phyloP scores from a whole-genome alignment of 2,329 filamentous ascomycete genomes.

The Pleomassaria siparia region DNA sequence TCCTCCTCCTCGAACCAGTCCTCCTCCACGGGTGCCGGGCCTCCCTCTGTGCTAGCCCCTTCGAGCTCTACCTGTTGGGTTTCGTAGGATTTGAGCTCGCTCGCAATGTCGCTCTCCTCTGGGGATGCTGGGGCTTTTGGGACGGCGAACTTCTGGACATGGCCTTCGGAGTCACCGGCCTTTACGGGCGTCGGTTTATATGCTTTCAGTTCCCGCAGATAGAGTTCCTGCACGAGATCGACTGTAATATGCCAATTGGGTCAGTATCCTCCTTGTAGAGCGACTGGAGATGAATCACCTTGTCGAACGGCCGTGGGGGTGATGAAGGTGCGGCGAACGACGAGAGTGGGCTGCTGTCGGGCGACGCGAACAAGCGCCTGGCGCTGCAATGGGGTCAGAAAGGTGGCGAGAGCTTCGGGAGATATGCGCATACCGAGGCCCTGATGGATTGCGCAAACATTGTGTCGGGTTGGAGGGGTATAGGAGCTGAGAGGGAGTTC shows the following conservation, averaged over 20 bases:
- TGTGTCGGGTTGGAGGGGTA: slow-evolving; percentile 36
- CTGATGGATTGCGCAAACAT: slow-evolving; percentile 65
- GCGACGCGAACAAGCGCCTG: slow-evolving; percentile 62
- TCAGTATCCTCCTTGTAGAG: slow-evolving; percentile 24
- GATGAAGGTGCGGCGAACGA: slow-evolving; percentile 65
- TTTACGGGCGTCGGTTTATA: slow-evolving; percentile 89
- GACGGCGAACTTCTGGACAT: slow-evolving; percentile 82
- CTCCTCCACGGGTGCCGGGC: slow-evolving; percentile 63
- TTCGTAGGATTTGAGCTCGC: slow-evolving; percentile 93
- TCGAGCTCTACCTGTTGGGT: slow-evolving; percentile 91
- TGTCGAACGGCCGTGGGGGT: slow-evolving; percentile 61
- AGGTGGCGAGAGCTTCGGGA: slow-evolving; percentile 8
- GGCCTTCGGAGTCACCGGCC: slow-evolving; percentile 81
- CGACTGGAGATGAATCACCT: slow-evolving; percentile 53
- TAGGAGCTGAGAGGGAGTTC: slow-evolving; percentile 34
- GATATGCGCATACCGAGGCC: slow-evolving; percentile 55
- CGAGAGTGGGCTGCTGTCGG: slow-evolving; percentile 57
- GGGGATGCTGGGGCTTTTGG: slow-evolving; percentile 84
- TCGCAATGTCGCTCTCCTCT: slow-evolving; percentile 91
- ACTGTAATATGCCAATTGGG: slow-evolving; percentile 57
- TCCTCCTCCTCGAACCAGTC: slow-evolving; percentile 84
- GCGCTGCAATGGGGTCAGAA: slow-evolving; percentile 51
- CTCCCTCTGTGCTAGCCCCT: slow-evolving; percentile 65
- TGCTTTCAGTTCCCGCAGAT: slow-evolving; percentile 91
- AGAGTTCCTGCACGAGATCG: slow-evolving; percentile 97